These are phyloP conservation scores for Penicillium bovifimosum DNA, from an alignment of 495 filamentous ascomycete genomes.

Conservation along the genomic window DNA sequence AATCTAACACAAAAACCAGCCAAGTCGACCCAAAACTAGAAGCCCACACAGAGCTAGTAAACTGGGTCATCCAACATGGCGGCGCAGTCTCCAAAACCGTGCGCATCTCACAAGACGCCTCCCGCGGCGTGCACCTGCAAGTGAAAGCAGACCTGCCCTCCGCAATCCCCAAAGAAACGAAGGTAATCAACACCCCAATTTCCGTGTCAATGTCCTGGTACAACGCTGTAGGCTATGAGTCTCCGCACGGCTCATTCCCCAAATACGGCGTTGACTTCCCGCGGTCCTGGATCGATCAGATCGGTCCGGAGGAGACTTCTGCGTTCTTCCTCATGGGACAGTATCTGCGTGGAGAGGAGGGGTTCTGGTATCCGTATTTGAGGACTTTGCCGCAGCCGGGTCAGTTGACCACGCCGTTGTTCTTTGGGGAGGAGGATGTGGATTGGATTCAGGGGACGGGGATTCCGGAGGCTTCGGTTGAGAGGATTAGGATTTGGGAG, in stretches of 20 bases:
- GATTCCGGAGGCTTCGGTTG: constrained; percentile 43
- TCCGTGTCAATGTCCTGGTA: constrained; percentile 48
- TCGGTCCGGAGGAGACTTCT: constrained; percentile 34
- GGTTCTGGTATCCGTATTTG: constrained; percentile 61
- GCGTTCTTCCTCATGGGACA: constrained; percentile 57
- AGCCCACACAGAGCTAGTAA: constrained; percentile 28
- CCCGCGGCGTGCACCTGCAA: constrained; percentile 45
- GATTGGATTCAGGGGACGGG: constrained; percentile 57
- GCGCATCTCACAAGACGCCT: constrained; percentile 34
- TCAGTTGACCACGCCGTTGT: constrained; percentile 52
- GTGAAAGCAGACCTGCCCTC: constrained; percentile 28
- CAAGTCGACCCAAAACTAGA: constrained; percentile 18
- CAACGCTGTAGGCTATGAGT: constrained; percentile 39
- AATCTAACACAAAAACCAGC: constrained; percentile 10
- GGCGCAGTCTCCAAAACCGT: constrained; percentile 39
- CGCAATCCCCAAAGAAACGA: constrained; percentile 27
- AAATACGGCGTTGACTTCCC: constrained; percentile 34
- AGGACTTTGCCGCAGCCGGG: constrained; percentile 49
- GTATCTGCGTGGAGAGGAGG: constrained; percentile 39
- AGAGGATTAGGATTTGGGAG: constrained; percentile 40
- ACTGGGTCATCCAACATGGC: constrained; percentile 41
- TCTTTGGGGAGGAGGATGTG: constrained; percentile 52
- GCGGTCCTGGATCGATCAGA: constrained; percentile 29
- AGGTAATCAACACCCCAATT: constrained; percentile 42
- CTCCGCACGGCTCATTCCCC: constrained; percentile 21